phyloP scores from a whole-genome alignment of 2,329 filamentous ascomycete species.

The Dactylonectria macrodidyma region DNA sequence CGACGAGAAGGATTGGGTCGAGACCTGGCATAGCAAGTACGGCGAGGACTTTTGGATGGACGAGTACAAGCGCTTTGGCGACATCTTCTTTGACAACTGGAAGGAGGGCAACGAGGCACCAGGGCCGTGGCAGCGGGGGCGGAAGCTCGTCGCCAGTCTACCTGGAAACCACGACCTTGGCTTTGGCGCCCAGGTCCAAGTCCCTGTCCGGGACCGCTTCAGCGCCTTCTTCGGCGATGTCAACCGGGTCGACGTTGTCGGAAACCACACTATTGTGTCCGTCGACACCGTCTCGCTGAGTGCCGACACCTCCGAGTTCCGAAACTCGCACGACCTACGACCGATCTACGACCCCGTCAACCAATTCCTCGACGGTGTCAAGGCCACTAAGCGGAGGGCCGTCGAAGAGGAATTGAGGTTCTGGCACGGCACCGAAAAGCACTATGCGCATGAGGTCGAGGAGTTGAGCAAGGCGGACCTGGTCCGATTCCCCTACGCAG shows the following conservation, averaged over 20 bases:
- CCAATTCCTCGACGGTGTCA: constrained; percentile 80
- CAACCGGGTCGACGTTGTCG: constrained; percentile 92
- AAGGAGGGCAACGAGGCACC: constrained; percentile 69
- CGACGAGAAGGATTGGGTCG: constrained; percentile 68
- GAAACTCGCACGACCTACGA: constrained; percentile 65
- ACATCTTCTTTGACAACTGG: constrained; percentile 85
- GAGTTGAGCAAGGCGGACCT: constrained; percentile 65
- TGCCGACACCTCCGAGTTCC: constrained; percentile 72
- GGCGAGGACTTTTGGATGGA: constrained; percentile 87
- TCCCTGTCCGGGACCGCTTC: constrained; percentile 86
- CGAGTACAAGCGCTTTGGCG: constrained; percentile 89
- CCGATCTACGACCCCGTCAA: constrained; percentile 83
- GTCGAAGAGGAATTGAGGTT: constrained; percentile 78
- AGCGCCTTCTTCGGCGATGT: constrained; percentile 89
- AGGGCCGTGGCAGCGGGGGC: constrained; percentile 73
- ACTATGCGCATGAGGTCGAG: constrained; percentile 72
- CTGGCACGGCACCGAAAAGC: constrained; percentile 72
- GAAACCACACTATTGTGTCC: constrained; percentile 95
- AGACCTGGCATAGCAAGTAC: constrained; percentile 81
- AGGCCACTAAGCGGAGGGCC: constrained; percentile 75
- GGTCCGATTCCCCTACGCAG: constrained; percentile 51
- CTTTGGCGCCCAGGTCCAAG: constrained; percentile 88
- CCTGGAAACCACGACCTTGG: constrained; percentile 97
- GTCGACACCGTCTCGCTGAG: constrained; percentile 91
- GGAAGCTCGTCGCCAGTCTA: constrained; percentile 86